A percentile compares a stretch with the other conserved stretches of the same genome.
Conservation (phyloP, 1,284 basidiomycete species). For the Rhizoctonia solani region DNA sequence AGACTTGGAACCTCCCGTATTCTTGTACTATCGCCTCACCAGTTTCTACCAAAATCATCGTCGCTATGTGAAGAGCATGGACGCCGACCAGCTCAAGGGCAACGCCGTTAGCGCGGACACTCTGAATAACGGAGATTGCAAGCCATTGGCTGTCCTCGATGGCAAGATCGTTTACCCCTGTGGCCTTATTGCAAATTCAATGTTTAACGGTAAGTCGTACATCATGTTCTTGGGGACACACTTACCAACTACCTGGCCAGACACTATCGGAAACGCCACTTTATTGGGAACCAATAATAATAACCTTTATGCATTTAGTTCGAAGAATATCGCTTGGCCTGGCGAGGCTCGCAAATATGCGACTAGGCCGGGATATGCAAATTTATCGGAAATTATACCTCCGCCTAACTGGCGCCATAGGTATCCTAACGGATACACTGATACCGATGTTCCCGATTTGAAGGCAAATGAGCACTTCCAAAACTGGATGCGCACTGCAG, state of each 20-base stretch:
- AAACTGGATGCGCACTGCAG: constrained; percentile 99
- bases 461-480: constrained; percentile 90
- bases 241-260: constrained; percentile 49
- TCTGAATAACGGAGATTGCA: constrained; percentile 81
- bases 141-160: constrained; percentile 70
- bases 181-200: constrained; percentile 96
- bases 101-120: constrained; percentile 57
- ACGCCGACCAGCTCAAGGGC: constrained; percentile 85
- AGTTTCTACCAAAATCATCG: constrained; percentile 99
- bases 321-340: constrained; percentile 89
- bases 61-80: constrained; percentile 92
- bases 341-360: constrained; percentile 92
- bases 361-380: constrained; percentile 58
- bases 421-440: constrained; percentile 78
- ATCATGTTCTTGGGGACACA: background rate
- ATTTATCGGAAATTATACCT: constrained; percentile 70
- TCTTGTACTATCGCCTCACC: constrained; percentile 96
- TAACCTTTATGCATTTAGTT: constrained; percentile 77
- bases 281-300: constrained; percentile 59
- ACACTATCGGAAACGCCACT: constrained; percentile 74
- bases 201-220: constrained; percentile 86
- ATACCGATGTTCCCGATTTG: constrained; percentile 73
- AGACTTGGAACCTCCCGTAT: constrained; percentile 74
- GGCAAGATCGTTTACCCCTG: constrained; percentile 85
- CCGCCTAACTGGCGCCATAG: constrained; percentile 87